These are phyloP conservation scores for Marsdenia floribunda DNA, from an alignment of 257 asterid genomes.

Conservation along the genomic window DNA sequence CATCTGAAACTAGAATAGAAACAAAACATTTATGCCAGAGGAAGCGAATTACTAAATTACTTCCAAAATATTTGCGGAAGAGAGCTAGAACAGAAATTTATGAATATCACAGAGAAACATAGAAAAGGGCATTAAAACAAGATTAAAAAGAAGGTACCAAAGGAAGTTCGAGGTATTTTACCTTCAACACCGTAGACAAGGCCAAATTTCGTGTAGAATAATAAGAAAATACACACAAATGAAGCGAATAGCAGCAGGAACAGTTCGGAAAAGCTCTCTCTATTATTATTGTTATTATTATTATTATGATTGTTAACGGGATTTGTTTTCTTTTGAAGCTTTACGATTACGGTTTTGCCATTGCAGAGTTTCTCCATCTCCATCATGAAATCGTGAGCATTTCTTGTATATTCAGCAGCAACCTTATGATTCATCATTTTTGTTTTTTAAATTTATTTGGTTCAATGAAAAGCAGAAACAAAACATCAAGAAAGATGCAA, in stretches of 20 bases:
- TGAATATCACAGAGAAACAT: background rate
- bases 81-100: background rate
- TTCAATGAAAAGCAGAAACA: background rate
- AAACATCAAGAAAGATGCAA: background rate
- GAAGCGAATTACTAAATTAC: background rate
- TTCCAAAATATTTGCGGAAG: background rate
- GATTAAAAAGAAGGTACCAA: background rate
- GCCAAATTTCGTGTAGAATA: conserved; percentile 52
- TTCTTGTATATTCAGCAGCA: conserved; percentile 2
- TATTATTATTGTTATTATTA: conserved; percentile 18
- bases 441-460: background rate
- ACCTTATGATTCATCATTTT: background rate
- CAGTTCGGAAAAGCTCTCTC: conserved; percentile 31
- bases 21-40: background rate
- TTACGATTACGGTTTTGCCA: conserved; percentile 1
- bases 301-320: conserved; percentile 22
- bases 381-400: conserved; percentile 1
- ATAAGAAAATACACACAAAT: conserved; percentile 43
- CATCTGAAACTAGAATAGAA: background rate
- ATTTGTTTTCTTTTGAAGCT: conserved; percentile 2
- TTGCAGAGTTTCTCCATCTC: conserved; percentile 15
- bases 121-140: background rate
- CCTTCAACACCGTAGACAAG: conserved; percentile 66
- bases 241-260: conserved; percentile 52
- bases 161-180: conserved; percentile 16